Evolutionary conservation across 352 stramenopile species (phyloP).

Genomic region (Pythium brachiatum): DNA sequence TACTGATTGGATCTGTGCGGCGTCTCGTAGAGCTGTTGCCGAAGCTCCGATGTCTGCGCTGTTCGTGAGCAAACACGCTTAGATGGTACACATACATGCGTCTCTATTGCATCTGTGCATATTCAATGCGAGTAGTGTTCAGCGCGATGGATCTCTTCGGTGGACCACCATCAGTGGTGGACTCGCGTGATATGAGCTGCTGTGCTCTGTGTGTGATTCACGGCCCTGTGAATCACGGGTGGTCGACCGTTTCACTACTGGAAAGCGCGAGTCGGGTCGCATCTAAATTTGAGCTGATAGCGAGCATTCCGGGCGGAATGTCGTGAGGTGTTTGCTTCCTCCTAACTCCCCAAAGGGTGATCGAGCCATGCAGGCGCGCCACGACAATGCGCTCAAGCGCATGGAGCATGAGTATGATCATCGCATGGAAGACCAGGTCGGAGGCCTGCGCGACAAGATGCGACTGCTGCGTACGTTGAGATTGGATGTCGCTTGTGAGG

Average conservation of each 20-base stretch:
- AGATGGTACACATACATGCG: slow-evolving; percentile 6
- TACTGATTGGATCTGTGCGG: not conserved
- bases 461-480: slow-evolving; percentile 62
- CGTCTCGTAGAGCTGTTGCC: slow-evolving; percentile 19
- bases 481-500: not conserved
- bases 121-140: not conserved
- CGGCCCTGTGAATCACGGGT: too few relatives aligned
- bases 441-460: slow-evolving; percentile 85
- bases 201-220: too few relatives aligned
- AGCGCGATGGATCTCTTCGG: not conserved
- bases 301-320: not conserved
- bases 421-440: slow-evolving; percentile 82
- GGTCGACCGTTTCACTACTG: slow-evolving; percentile 1
- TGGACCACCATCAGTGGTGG: too few relatives aligned
- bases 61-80: slow-evolving; percentile 18
- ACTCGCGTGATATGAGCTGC: too few relatives aligned
- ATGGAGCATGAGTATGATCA: slow-evolving; percentile 82
- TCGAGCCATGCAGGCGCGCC: slow-evolving; percentile 44
- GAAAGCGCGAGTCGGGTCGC: not conserved
- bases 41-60: slow-evolving; percentile 25
- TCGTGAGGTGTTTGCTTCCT: not conserved
- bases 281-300: not conserved
- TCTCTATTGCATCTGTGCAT: slow-evolving; percentile 1
- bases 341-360: not conserved
- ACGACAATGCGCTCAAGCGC: slow-evolving; percentile 69